A percentile compares a stretch with the other conserved stretches of the same genome.
Evolutionary conservation across 2,329 filamentous ascomycete species (phyloP).

Genomic region (Ophiostoma australiae): DNA sequence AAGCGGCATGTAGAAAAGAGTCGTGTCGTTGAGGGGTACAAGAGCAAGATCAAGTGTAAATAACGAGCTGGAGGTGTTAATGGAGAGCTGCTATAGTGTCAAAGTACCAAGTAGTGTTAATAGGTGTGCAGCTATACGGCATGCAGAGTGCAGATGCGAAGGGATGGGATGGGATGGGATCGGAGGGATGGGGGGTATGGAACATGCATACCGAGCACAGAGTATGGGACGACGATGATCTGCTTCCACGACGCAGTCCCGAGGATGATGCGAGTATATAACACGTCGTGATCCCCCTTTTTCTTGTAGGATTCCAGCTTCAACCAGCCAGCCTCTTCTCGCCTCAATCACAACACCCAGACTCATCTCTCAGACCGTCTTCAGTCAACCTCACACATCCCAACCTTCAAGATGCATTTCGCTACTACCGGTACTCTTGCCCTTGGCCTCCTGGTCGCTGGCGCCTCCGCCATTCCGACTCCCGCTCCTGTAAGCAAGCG

Average conservation of each 20-base stretch:
- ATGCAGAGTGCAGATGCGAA: too few relatives aligned
- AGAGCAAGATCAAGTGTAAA: not conserved
- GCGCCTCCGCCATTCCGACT: slow-evolving; percentile 2
- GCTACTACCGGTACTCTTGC: not conserved
- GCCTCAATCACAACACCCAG: not conserved
- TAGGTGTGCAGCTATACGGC: too few relatives aligned
- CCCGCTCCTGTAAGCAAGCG: not conserved
- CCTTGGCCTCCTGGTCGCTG: slow-evolving; percentile 12
- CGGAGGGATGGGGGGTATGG: too few relatives aligned
- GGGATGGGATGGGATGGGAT: too few relatives aligned
- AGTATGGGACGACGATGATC: not conserved
- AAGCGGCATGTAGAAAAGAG: slow-evolving; percentile 2
- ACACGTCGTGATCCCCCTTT: not conserved
- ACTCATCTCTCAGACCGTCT: not conserved
- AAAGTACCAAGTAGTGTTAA: too few relatives aligned
- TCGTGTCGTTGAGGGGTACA: not conserved
- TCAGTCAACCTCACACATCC: not conserved
- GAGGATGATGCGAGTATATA: not conserved
- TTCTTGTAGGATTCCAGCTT: not conserved
- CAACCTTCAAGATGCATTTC: slow-evolving; percentile 5
- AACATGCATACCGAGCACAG: not conserved
- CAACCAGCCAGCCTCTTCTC: slow-evolving; percentile 1
- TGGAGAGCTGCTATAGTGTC: too few relatives aligned
- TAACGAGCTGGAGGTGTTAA: not conserved
- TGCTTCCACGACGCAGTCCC: not conserved